Conservation (phyloP, 257 asterid species). For the Solanum sejunctum region DNA sequence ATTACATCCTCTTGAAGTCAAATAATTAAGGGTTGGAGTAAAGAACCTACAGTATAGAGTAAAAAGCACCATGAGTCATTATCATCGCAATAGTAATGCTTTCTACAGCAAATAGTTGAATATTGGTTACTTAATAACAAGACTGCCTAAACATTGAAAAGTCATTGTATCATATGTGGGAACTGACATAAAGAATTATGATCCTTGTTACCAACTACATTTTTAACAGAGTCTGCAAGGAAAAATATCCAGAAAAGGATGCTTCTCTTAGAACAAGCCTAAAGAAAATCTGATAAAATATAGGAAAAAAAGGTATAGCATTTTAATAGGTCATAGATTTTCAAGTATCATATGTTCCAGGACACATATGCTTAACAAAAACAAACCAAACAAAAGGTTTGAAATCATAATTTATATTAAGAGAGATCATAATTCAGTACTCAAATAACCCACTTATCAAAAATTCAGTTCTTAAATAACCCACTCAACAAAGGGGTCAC, state of each 20-base stretch:
- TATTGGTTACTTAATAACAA: background rate
- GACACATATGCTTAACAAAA: background rate
- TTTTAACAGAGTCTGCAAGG: background rate
- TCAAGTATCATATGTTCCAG: background rate
- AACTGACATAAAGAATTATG: background rate
- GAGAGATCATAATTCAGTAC: background rate
- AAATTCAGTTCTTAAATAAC: background rate
- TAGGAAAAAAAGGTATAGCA: background rate
- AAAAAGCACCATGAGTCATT: background rate
- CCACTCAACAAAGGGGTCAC: background rate
- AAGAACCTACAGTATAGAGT: constrained; percentile 59
- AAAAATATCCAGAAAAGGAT: background rate
- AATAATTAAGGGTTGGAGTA: constrained; percentile 64
- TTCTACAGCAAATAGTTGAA: background rate
- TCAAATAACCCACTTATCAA: background rate
- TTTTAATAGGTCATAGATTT: background rate
- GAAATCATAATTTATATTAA: background rate
- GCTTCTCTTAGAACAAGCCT: background rate
- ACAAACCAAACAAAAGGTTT: background rate
- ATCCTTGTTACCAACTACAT: background rate
- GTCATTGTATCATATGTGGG: background rate
- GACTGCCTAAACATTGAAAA: background rate
- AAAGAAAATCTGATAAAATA: background rate
- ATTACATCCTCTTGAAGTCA: constrained; percentile 47
- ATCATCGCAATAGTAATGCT: background rate